phyloP scores from a whole-genome alignment of 768 basidiomycete genomes.

The Auricularia cornea region DNA sequence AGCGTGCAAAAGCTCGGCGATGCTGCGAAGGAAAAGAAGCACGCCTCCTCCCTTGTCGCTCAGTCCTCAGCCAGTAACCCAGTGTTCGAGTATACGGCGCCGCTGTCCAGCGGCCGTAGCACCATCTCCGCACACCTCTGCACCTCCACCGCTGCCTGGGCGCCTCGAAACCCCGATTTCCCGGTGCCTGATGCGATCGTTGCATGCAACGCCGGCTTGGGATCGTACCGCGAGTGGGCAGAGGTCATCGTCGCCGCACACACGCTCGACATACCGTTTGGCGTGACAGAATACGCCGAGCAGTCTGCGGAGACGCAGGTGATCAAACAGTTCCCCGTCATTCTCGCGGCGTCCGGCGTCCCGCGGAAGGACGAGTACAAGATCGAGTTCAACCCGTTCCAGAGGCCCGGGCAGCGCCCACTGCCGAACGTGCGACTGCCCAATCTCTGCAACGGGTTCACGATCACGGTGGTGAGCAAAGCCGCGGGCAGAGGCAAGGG shows the following conservation, averaged over 20 bases:
- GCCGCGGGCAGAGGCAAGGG: background rate
- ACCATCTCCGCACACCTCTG: background rate
- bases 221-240: background rate
- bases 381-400: conserved; percentile 26
- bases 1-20: background rate
- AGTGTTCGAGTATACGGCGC: background rate
- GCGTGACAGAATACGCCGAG: conserved; percentile 29
- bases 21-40: background rate
- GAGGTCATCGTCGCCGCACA: background rate
- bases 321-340: background rate
- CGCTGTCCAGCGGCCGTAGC: background rate
- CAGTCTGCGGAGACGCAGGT: conserved; percentile 17
- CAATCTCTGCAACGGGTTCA: conserved; percentile 7
- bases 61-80: background rate
- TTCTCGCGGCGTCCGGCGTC: conserved; percentile 8
- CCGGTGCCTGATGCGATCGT: background rate
- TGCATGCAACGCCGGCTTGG: background rate
- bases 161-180: background rate
- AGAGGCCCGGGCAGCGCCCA: conserved; percentile 24
- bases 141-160: background rate
- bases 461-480: background rate
- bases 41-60: background rate
- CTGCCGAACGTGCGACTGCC: conserved; percentile 20
- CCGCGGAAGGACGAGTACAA: conserved; percentile 18
- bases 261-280: conserved; percentile 23